phyloP scores from a whole-genome alignment of 2,329 filamentous ascomycete genomes.

The Colletotrichum paranaense region DNA sequence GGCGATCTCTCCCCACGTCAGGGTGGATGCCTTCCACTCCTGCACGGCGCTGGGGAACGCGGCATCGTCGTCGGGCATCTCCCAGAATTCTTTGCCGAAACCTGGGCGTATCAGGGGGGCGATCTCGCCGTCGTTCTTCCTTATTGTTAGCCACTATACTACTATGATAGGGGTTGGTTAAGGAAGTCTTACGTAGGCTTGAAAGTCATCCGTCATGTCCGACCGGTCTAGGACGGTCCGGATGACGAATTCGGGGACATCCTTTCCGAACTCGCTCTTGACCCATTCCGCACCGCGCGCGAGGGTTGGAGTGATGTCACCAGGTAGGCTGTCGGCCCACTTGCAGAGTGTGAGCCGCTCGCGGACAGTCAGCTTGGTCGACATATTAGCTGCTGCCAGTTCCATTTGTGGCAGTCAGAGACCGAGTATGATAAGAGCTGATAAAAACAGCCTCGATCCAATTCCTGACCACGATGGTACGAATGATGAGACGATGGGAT shows the following conservation, averaged over 20 bases:
- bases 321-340: background rate
- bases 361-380: background rate
- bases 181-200: background rate
- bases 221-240: background rate
- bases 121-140: conserved; percentile 22
- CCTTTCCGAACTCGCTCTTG: conserved; percentile 1
- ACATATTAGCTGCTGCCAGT: background rate
- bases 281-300: conserved; percentile 12
- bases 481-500: background rate
- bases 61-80: background rate
- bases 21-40: conserved; percentile 15
- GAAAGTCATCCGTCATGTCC: background rate
- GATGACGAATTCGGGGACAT: background rate
- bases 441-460: background rate
- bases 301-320: conserved; percentile 9
- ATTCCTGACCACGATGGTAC: background rate
- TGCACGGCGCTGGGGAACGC: conserved; percentile 11
- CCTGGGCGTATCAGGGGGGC: conserved; percentile 15
- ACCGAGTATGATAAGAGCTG: no score
- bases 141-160: background rate
- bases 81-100: background rate
- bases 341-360: conserved; percentile 8
- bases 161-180: background rate
- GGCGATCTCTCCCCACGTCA: conserved; percentile 35
- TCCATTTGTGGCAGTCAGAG: background rate